phyloP scores from a whole-genome alignment of 768 basidiomycete species.

The Rhodotorula toruloides region DNA sequence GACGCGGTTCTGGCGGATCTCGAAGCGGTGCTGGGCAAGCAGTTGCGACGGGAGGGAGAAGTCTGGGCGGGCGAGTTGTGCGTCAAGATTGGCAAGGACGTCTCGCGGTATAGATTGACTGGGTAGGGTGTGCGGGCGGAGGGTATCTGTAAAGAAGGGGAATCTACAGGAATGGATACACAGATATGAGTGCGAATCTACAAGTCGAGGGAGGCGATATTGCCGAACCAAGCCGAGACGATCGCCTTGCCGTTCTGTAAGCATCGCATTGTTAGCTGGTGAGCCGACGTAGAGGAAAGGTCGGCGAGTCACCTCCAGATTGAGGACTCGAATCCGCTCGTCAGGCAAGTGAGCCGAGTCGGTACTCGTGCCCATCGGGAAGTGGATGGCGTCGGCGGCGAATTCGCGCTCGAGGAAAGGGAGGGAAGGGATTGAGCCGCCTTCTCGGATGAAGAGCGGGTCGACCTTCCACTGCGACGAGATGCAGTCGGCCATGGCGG shows the following conservation, averaged over 20 bases:
- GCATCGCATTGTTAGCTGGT: not conserved
- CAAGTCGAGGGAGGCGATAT: conserved; percentile 1
- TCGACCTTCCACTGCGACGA: conserved; percentile 78
- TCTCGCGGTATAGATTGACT: conserved; percentile 51
- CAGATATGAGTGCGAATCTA: not conserved
- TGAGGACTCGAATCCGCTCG: conserved; percentile 79
- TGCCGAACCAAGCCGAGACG: conserved; percentile 21
- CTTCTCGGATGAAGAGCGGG: conserved; percentile 51
- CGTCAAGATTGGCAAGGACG: conserved; percentile 67
- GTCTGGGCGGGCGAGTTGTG: conserved; percentile 58
- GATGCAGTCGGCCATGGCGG: conserved; percentile 74
- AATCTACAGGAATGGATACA: not conserved
- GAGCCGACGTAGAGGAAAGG: too few species aligned
- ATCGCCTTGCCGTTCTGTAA: conserved; percentile 26
- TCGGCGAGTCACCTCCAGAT: conserved; percentile 52
- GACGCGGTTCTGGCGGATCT: conserved; percentile 52
- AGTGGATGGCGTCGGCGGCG: conserved; percentile 71
- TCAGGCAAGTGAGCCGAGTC: conserved; percentile 63
- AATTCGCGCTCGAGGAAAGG: conserved; percentile 92
- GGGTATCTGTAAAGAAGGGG: not conserved
- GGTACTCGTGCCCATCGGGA: conserved; percentile 88
- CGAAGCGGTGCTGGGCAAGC: conserved; percentile 52
- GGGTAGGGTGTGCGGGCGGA: not conserved
- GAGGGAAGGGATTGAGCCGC: conserved; percentile 83
- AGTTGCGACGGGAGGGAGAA: conserved; percentile 51